Evolutionary conservation across 805 yeast species (phyloP).

Genomic region (Schizosaccharomyces japonicus): DNA sequence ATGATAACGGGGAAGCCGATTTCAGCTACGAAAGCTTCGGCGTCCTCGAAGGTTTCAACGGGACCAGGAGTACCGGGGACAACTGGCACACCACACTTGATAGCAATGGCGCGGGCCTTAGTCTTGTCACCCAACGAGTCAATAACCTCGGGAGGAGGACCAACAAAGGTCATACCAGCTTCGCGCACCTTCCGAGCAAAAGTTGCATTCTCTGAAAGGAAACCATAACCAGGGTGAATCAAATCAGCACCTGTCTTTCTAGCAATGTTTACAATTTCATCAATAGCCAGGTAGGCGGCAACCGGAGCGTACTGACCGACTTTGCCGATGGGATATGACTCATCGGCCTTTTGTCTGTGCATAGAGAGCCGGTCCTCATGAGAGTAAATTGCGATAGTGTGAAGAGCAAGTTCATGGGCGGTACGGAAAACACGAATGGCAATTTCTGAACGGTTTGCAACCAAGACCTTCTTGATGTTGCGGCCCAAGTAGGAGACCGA

Average conservation of each 20-base stretch:
- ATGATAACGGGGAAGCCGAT: conserved; percentile 91
- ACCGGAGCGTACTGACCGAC: conserved; percentile 84
- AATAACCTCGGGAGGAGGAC: conserved; percentile 70
- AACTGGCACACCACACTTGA: conserved; percentile 58
- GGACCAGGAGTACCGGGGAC: conserved; percentile 99
- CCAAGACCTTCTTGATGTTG: conserved; percentile 7
- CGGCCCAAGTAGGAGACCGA: neutral
- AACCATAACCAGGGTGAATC: conserved; percentile 88
- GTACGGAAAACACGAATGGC: conserved; percentile 54
- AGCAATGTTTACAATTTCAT: conserved; percentile 77
- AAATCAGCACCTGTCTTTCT: conserved; percentile 52
- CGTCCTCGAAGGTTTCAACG: conserved; percentile 56
- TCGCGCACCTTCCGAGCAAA: conserved; percentile 79
- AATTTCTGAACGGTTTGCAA: conserved; percentile 21
- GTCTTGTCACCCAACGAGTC: conserved; percentile 95
- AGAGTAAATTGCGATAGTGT: conserved; percentile 87
- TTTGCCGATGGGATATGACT: conserved; percentile 57
- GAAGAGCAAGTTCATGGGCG: conserved; percentile 92
- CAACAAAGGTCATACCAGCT: conserved; percentile 86
- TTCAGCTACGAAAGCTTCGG: conserved; percentile 50
- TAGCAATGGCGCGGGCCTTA: conserved; percentile 72
- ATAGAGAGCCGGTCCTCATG: conserved; percentile 85
- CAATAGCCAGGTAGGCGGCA: conserved; percentile 84
- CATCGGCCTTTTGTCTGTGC: conserved; percentile 52
- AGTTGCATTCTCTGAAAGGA: conserved; percentile 73